Base-by-base conservation (phyloP, 257 asterid genomes). In the Penstemon eatonii region DNA sequence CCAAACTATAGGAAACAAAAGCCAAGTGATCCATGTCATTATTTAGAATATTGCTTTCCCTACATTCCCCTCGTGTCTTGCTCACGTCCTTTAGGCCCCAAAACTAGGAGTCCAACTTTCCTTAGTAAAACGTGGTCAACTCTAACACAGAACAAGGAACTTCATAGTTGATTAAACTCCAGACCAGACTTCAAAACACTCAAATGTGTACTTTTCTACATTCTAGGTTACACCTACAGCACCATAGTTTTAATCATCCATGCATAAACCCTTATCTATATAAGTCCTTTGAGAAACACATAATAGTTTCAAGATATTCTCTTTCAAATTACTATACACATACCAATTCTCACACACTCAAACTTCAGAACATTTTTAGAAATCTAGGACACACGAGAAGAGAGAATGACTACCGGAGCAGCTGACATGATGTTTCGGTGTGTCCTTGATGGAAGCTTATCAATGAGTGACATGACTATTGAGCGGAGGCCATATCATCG, bases 381-480 rank as follows among this genome's bases (percentile, higher is more conserved):
- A 45, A n/a, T 8, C 6, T 8, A 36, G 5, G 57, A 67, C 3
- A 55, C 51, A 9, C 47, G 61, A 51, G 49, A 57, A 57, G 37
- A 65, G 49, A 58, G 61, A 49, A 82, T 76, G 82, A 38, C 66
- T 8, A 71, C 45, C 56, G 54, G 46, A 64, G 79, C 81, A 72
- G 81, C 78, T 18, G 67, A 74, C 25, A 2, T 70, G 57, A 68
- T 77, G 75, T 13, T 79, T 38, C 58, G 56, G 41, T 65, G 73
- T 65, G 84, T 73, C 52, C 41, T 75, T 8, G 56, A 65, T 4
- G 85, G 84, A 78, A 76, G 79, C 71, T 65, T 77, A 54, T 77
- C 77, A 3, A 46, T 81, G 75, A 38, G 41, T 2, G 83, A 82
- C 60, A 74, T 41, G 60, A 72, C 74, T 47, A 77, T 77, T 44